Evolutionary conservation across 1,139 yeast species (phyloP), one percentile per base, ranked within the genome.

Genomic region (Debaryomyces nepalensis): DNA sequence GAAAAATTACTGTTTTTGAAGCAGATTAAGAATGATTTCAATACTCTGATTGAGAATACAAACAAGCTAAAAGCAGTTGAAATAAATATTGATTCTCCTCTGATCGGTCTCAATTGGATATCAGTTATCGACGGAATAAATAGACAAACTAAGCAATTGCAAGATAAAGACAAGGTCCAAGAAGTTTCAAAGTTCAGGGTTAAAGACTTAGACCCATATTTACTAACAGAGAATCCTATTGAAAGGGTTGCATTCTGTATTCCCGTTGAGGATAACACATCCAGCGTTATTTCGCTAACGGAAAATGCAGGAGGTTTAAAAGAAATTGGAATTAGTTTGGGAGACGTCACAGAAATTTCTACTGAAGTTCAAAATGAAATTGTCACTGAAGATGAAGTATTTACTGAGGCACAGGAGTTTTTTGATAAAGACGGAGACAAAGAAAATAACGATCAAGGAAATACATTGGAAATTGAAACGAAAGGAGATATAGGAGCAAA

Each of bases 181-280:
- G 70, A 64, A 4, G 48, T 64, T 1, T 56, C 70, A 9, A 68
- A 67, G 41, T 65, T 68, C 7, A 70, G 66, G 40, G 46, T 66
- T 7, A 72, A 64, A 47, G 52, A 60, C 33, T 52, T 66, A 26
- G 88, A 84, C 48, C 75, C 78, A 0, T 82, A 84, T 50, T 55
- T 66, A 15, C 64, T 79, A 21, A 66, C 79, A 0, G 77, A 74
- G 27, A 64, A 61, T 6, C 74, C 83, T 0, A 60, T 79, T 3
- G 84, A 80, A 42, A 59, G 64, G 7, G 50, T 79, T 0, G 43
- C 37, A 4, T 66, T 75, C 41, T 47, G 48, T 12, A 31, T 58
- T 19, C 39, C 41, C 4, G 16, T 26, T 15, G 26, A 29, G 11
- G 42, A 42, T 12, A 26, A 38, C 7, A 19, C 26, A 5, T 11